Percentiles rank a stretch among this genome's conserved stretches.
phyloP scores from a whole-genome alignment of 2,329 filamentous ascomycete genomes.

The Aspergillus flavus region DNA sequence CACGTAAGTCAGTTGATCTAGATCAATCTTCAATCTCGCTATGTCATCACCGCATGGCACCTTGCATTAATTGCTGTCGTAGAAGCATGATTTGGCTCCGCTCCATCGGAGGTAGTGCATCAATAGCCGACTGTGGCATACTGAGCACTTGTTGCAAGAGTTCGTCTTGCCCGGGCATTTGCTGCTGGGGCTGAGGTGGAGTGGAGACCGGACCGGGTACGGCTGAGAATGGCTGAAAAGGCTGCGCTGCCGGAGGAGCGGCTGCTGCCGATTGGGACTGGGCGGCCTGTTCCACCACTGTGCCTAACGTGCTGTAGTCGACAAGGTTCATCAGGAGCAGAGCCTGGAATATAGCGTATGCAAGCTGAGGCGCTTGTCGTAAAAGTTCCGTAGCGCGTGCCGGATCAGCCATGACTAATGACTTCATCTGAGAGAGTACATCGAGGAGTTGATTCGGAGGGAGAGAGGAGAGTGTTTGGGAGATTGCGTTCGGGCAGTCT shows the following conservation, averaged over 20 bases:
- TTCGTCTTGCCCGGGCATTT: slow-evolving; percentile 65
- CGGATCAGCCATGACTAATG: slow-evolving; percentile 79
- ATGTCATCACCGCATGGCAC: slow-evolving; percentile 36
- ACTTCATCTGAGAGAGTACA: slow-evolving; percentile 92
- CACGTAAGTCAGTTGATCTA: background rate
- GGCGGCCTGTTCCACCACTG: slow-evolving; percentile 70
- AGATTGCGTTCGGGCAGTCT: slow-evolving; percentile 87
- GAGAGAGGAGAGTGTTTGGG: slow-evolving; percentile 82
- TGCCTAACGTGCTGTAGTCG: slow-evolving; percentile 77
- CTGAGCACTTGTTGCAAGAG: slow-evolving; percentile 80
- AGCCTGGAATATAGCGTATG: slow-evolving; percentile 93
- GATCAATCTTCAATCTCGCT: background rate
- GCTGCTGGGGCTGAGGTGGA: slow-evolving; percentile 53
- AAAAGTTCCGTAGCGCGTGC: slow-evolving; percentile 83
- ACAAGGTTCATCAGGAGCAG: slow-evolving; percentile 91
- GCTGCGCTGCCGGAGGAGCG: slow-evolving; percentile 37
- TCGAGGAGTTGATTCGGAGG: slow-evolving; percentile 89
- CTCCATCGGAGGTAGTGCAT: slow-evolving; percentile 74
- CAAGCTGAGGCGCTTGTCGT: slow-evolving; percentile 84
- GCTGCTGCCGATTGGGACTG: slow-evolving; percentile 47
- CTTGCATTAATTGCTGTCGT: slow-evolving; percentile 62
- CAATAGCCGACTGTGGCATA: slow-evolving; percentile 78
- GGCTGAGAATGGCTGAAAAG: slow-evolving; percentile 40
- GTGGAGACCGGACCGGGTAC: slow-evolving; percentile 54
- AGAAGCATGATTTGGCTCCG: slow-evolving; percentile 78